A percentile compares a stretch with the other conserved stretches of the same genome.
Conservation (phyloP, 257 asterid genomes). For the Scutellaria galericulata region DNA sequence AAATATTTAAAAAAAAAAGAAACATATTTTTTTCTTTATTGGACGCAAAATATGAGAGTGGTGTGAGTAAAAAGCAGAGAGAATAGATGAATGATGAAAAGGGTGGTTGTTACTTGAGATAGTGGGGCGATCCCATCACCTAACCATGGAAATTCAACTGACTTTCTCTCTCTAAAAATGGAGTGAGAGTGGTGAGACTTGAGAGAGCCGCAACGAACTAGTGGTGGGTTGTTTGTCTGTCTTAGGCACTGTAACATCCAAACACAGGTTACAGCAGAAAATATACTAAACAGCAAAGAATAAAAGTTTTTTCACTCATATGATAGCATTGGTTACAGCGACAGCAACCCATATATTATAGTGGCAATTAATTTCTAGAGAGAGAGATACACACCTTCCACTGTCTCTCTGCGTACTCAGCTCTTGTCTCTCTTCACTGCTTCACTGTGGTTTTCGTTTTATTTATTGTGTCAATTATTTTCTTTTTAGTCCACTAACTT, state of each 20-base stretch:
- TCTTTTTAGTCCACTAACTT: constrained; percentile 20
- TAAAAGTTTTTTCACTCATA: constrained; percentile 23
- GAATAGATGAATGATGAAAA: constrained; percentile 2
- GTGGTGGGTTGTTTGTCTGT: constrained; percentile 63
- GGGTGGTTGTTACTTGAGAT: constrained; percentile 44
- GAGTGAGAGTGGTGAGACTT: constrained; percentile 41
- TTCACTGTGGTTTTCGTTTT: constrained; percentile 30
- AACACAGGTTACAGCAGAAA: constrained; percentile 36
- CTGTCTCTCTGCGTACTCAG: constrained; percentile 45
- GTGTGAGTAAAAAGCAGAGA: constrained; percentile 17
- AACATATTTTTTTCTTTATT: not conserved
- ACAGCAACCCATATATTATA: constrained; percentile 37
- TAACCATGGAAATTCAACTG: constrained; percentile 1
- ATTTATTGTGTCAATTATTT: not conserved
- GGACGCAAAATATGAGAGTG: constrained; percentile 33
- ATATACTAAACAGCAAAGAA: constrained; percentile 14
- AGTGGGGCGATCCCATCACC: constrained; percentile 66
- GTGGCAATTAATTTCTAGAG: constrained; percentile 31
- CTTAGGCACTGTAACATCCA: constrained; percentile 47
- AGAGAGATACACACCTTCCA: constrained; percentile 42
- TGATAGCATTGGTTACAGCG: constrained; percentile 41
- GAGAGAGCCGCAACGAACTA: constrained; percentile 70
- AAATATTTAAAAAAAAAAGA: constrained; percentile 10
- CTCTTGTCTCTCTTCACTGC: constrained; percentile 34
- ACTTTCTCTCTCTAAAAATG: constrained; percentile 44